A percentile compares a stretch with the other conserved stretches of the same genome.
Evolutionary conservation across 2,329 filamentous ascomycete species (phyloP).

Genomic region (Pseudovirgaria hyperparasitica): DNA sequence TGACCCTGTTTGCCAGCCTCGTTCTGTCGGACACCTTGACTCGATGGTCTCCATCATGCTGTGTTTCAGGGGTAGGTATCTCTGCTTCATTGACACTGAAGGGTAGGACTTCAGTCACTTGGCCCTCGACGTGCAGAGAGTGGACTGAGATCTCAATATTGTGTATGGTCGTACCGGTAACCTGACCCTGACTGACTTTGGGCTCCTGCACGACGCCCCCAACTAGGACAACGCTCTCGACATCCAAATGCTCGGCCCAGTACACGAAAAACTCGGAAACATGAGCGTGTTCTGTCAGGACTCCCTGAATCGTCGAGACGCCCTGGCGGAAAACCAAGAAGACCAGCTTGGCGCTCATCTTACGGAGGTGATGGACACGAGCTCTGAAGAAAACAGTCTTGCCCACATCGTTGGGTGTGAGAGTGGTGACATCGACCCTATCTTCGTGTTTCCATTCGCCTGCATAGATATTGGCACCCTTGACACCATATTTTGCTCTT

Average conservation of each 20-base stretch:
- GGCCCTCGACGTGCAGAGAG: conserved; percentile 48
- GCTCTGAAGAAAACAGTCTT: conserved; percentile 54
- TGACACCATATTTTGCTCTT: conserved; percentile 43
- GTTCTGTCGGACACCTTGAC: conserved; percentile 58
- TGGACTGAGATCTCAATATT: conserved; percentile 64
- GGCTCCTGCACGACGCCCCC: conserved; percentile 61
- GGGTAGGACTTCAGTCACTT: conserved; percentile 48
- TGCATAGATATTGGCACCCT: conserved; percentile 46
- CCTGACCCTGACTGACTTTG: conserved; percentile 48
- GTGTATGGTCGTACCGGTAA: conserved; percentile 64
- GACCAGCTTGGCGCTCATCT: conserved; percentile 68
- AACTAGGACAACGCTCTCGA: conserved; percentile 68
- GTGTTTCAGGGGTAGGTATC: conserved; percentile 43
- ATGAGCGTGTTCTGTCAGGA: conserved; percentile 51
- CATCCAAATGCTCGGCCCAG: conserved; percentile 72
- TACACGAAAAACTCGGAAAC: conserved; percentile 66
- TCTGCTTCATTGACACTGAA: conserved; percentile 62
- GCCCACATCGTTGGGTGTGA: conserved; percentile 41
- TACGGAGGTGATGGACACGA: conserved; percentile 65
- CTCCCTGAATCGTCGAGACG: conserved; percentile 71
- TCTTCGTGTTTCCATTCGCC: conserved; percentile 35
- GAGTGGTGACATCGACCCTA: conserved; percentile 37
- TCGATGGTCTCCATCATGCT: conserved; percentile 42
- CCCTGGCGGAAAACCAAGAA: conserved; percentile 82
- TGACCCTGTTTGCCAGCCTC: conserved; percentile 64